Base-by-base conservation (phyloP, 257 asterid species). In the Forsythia viridissima region DNA sequence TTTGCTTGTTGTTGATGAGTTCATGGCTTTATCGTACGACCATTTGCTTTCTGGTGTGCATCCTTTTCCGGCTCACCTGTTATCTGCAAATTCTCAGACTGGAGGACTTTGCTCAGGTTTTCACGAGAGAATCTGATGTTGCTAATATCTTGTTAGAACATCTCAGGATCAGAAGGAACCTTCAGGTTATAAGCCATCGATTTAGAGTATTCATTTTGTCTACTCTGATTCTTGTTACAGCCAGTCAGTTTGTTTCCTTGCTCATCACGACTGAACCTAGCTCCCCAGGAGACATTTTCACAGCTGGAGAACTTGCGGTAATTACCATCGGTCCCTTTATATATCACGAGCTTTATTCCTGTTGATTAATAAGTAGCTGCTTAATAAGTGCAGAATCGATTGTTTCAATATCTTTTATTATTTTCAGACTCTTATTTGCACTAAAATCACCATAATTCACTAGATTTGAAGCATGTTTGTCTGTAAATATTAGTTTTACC, bases 11-110 rank as follows among this genome's bases (percentile, higher is more conserved):
- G 36, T 63, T 93, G 71, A 30, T 92, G 84, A 85, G 88, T 42
- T 95, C 99, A 0, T 95, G 99, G 99, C 91, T 95, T 2, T 95
- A 93, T 79, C 89, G 99, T 40, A 81, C 87, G 72, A 82, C 97
- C 1, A 83, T 95, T 82, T 91, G 93, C 75, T 92, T 89, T 84
- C 93, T 93, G 10, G 93, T 95, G 16, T 95, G 99, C 82, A 78
- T 93, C 57, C 92, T 93, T 81, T 95, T 93, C 87, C 93, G 94
- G 71, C 90, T 95, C 67, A 93, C 92, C 2, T 90, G 99, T 59
- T 86, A 68, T 36, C 96, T 95, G 9, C 99, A 93, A 79, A 78
- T 92, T 77, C 93, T 95, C 5, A 84, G 98, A 42, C 66, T 95
- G 48, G 94, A 93, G 6, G 98, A 92, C 30, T 95, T 90, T 74